Evolutionary conservation across 176 grass and related monocot genomes (phyloP), one percentile per base, ranked within the genome.

Genomic region (Melocanna baccifera): DNA sequence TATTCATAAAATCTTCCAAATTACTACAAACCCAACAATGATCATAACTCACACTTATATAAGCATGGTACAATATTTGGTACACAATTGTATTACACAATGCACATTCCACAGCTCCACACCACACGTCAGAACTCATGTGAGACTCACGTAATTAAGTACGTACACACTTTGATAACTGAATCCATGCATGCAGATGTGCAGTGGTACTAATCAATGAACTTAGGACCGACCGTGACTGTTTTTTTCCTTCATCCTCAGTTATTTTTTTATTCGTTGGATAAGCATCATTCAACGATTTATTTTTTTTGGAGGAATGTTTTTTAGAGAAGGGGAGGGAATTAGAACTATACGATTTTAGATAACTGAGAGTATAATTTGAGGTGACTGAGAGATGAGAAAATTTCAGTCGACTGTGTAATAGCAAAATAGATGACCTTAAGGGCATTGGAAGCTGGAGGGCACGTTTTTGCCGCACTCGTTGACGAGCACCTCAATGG

Each of bases 381-480:
- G n/a, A n/a, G n/a, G n/a, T n/a, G n/a, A n/a, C n/a, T n/a, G n/a
- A n/a, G n/a, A n/a, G n/a, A n/a, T n/a, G n/a, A n/a, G n/a, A n/a
- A n/a, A n/a, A n/a, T n/a, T n/a, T n/a, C n/a, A n/a, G n/a, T n/a
- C n/a, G n/a, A n/a, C n/a, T n/a, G n/a, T n/a, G n/a, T n/a, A n/a
- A n/a, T n/a, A n/a, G n/a, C n/a, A n/a, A n/a, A n/a, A n/a, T n/a
- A n/a, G n/a, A n/a, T n/a, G n/a, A n/a, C n/a, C n/a, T n/a, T 47
- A 91, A 23, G 92, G 86, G 76, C 94, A 97, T 58, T 86, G 70
- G 90, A 92, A 97, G 30, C 84, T 87, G 63, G 89, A 78, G 0
- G 94, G 90, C 18, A 94, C 87, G 81, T 90, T 80, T 87, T 97
- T 97, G 78, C 78, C 80, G 72, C 94, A 97, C 63, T 94, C 80